Evolutionary conservation across 1,284 basidiomycete species (phyloP), one percentile per base, ranked within the genome.

Genomic region (Moniliella sp.): DNA sequence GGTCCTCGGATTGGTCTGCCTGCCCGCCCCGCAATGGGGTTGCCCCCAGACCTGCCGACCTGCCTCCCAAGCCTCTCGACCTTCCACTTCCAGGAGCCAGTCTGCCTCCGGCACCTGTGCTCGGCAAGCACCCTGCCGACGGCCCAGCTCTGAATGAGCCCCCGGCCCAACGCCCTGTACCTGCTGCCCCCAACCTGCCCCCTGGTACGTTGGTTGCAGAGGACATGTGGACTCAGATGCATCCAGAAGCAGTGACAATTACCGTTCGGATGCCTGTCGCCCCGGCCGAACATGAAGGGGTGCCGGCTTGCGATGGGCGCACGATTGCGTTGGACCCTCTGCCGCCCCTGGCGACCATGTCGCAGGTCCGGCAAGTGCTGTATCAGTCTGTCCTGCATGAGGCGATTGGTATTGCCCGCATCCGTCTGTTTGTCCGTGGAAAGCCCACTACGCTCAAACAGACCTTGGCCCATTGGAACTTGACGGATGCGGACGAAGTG

Each of bases 391-490:
- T 45, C 14, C 32, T 59, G n/a, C 34, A 40, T 10, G 42, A 37
- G 14, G 27, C 31, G 10, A 34, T 57, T 8, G 52, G 50, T 3
- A 54, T 48, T 2, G 46, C 43, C 31, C 23, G 33, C 15, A 5
- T 43, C 8, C 55, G 54, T 37, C 37, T 59, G 21, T 50, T 46
- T 26, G 35, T 59, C 27, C 39, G 52, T 16, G 40, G 40, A 9
- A 45, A 39, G 34, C 35, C 43, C 7, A 44, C 46, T 15, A 59
- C 54, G 18, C 35, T 56, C 32, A 54, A 48, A 31, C 49, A 55
- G 37, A 49, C 45, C 12, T 33, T 57, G 23, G 56, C 52, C 7
- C 39, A 43, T 29, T 58, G 50, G 50, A 58, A 58, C 25, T 18
- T 58, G 31, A 34, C 33, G 3, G 46, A 56, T 27, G 46, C 46